Conservation (phyloP, 2,329 filamentous ascomycete genomes). For the Mycosphaerella arachidis region DNA sequence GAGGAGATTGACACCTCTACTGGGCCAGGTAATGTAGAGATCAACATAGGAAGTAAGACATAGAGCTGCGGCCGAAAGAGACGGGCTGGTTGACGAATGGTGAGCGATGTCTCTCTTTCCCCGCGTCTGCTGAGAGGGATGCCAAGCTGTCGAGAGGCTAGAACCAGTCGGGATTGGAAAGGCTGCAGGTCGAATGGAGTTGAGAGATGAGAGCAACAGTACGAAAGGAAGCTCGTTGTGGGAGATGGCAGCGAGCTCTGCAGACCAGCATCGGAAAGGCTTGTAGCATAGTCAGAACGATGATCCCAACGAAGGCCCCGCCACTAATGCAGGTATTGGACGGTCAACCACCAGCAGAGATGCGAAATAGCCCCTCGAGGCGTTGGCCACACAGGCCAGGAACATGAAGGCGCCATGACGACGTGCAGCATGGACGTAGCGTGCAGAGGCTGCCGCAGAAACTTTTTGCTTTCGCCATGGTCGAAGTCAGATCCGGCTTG, state of each 20-base stretch:
- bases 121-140: conserved; percentile 7
- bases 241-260: neutral
- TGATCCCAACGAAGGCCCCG: conserved; percentile 14
- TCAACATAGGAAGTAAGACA: conserved; percentile 18
- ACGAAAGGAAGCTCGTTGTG: conserved; percentile 5
- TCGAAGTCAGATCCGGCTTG: neutral
- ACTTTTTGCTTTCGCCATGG: conserved; percentile 11
- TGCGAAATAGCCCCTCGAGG: conserved; percentile 3
- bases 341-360: conserved; percentile 10
- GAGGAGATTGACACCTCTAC: conserved; percentile 20
- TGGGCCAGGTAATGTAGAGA: conserved; percentile 20
- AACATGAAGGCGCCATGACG: conserved; percentile 17
- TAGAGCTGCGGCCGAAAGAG: conserved; percentile 1
- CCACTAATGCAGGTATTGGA: neutral
- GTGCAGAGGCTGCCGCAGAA: conserved; percentile 16
- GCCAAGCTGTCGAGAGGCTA: conserved; percentile 10
- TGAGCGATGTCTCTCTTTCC: conserved; percentile 10
- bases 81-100: conserved; percentile 4
- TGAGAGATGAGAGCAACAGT: conserved; percentile 5
- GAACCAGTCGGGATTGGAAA: conserved; percentile 2
- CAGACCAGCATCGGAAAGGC: conserved; percentile 12
- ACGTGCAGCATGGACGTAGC: conserved; percentile 14
- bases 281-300: conserved; percentile 9
- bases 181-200: conserved; percentile 5
- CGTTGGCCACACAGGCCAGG: conserved; percentile 9